phyloP scores from a whole-genome alignment of 495 filamentous ascomycete species.

The Lasiosphaeriaceae sp. region DNA sequence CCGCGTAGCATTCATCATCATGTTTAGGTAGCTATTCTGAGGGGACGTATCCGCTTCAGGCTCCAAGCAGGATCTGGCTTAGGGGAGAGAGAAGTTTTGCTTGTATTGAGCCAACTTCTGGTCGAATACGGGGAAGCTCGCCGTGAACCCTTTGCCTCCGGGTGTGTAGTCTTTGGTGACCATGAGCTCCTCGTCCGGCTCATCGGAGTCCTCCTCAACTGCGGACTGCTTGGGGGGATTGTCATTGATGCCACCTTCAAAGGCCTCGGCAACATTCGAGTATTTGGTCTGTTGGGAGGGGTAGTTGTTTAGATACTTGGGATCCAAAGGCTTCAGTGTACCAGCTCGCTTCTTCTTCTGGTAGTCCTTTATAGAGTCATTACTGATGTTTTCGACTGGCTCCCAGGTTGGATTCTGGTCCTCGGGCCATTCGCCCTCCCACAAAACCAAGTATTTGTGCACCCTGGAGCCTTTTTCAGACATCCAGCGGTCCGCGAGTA shows the following conservation, averaged over 20 bases:
- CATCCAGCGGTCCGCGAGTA: constrained; percentile 32
- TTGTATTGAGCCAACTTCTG: constrained; percentile 3
- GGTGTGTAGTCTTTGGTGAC: neutral
- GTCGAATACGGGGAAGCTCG: constrained; percentile 2
- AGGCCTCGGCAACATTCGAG: constrained; percentile 38
- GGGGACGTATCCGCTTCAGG: neutral
- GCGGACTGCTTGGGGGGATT: constrained; percentile 2
- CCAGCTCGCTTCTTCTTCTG: constrained; percentile 23
- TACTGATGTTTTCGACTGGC: constrained; percentile 36
- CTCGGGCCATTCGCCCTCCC: constrained; percentile 45
- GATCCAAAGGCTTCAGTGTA: constrained; percentile 11
- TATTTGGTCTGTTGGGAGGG: constrained; percentile 24
- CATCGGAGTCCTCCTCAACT: neutral
- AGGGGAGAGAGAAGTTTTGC: neutral
- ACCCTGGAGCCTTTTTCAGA: constrained; percentile 18
- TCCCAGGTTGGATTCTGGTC: constrained; percentile 48
- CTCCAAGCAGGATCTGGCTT: neutral
- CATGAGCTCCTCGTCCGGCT: constrained; percentile 2
- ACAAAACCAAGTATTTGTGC: constrained; percentile 40
- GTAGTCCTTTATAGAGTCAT: constrained; percentile 29
- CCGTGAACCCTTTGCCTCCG: neutral
- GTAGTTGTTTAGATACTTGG: constrained; percentile 8
- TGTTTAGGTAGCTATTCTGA: neutral
- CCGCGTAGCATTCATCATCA: too few relatives aligned
- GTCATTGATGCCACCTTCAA: constrained; percentile 29